A percentile compares a stretch with the other conserved stretches of the same genome.
phyloP scores from a whole-genome alignment of 768 basidiomycete species.

The Coprinopsis cinerea region DNA sequence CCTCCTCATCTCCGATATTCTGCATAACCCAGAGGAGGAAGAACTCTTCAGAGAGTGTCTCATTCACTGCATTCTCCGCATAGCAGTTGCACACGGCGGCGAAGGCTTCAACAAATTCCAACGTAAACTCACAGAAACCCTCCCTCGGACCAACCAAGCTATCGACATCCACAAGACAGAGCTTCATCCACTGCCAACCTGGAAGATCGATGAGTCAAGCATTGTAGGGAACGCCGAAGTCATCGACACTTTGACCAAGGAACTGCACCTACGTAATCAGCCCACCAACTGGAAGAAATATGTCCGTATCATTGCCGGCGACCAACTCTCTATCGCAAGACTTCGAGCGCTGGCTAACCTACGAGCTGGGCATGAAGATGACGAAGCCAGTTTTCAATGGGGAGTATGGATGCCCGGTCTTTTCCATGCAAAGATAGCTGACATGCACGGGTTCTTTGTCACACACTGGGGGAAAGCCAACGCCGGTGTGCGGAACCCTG shows the following conservation, averaged over 20 bases:
- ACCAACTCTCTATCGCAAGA: constrained; percentile 32
- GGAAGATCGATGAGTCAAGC: constrained; percentile 32
- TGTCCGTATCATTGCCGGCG: constrained; percentile 21
- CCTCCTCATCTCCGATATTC: constrained; percentile 21
- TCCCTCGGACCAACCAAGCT: constrained; percentile 17
- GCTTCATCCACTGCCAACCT: constrained; percentile 24
- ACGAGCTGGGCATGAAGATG: constrained; percentile 26
- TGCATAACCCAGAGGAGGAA: constrained; percentile 18
- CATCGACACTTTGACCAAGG: constrained; percentile 19
- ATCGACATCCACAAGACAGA: constrained; percentile 25
- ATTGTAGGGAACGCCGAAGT: constrained; percentile 30
- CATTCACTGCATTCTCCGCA: constrained; percentile 22
- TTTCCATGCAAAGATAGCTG: constrained; percentile 33
- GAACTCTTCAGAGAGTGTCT: constrained; percentile 14
- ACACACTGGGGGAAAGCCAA: constrained; percentile 27
- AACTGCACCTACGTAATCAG: constrained; percentile 18
- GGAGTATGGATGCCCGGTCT: constrained; percentile 26
- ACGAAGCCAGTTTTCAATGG: constrained; percentile 18
- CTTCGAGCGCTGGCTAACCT: constrained; percentile 23
- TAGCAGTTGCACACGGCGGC: constrained; percentile 26
- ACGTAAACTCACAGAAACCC: constrained; percentile 11
- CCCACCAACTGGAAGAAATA: neutral
- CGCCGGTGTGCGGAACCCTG: constrained; percentile 26
- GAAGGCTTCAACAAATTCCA: constrained; percentile 22
- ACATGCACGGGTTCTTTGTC: constrained; percentile 22